phyloP scores from a whole-genome alignment of 2,329 filamentous ascomycete species.

The Fusarium cicatricum region DNA sequence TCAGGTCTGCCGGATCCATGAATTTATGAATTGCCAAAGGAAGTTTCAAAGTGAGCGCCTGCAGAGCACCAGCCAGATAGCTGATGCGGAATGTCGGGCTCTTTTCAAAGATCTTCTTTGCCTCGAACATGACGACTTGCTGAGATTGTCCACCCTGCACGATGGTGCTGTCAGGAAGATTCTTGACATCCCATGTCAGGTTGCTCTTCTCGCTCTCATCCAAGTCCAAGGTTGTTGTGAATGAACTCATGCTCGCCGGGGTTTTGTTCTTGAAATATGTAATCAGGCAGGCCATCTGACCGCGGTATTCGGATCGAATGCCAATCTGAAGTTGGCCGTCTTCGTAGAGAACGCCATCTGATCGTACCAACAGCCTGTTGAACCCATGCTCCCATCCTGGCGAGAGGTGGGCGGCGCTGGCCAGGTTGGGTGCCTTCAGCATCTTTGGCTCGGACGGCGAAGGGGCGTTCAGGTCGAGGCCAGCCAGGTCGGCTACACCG shows the following conservation, averaged over 20 bases:
- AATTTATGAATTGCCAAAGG: conserved; percentile 93
- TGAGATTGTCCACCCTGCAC: conserved; percentile 79
- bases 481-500: conserved; percentile 73
- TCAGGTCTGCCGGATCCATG: conserved; percentile 90
- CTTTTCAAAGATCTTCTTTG: conserved; percentile 80
- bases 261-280: conserved; percentile 97
- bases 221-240: conserved; percentile 93
- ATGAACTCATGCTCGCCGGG: conserved; percentile 82
- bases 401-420: conserved; percentile 89
- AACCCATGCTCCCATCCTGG: conserved; percentile 95
- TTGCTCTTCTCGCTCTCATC: conserved; percentile 70
- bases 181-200: conserved; percentile 87
- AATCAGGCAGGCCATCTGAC: conserved; percentile 94
- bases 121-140: conserved; percentile 95
- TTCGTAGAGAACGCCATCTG: conserved; percentile 92
- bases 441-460: conserved; percentile 64
- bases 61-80: conserved; percentile 91
- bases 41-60: conserved; percentile 90
- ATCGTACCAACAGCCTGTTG: conserved; percentile 78
- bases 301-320: conserved; percentile 90
- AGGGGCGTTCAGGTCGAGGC: conserved; percentile 78
- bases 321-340: conserved; percentile 94
- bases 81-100: conserved; percentile 92
- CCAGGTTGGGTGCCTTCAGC: conserved; percentile 80
- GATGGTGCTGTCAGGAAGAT: conserved; percentile 84